Conservation (phyloP, 2,329 filamentous ascomycete genomes). For the Amauroascus verrucosus region DNA sequence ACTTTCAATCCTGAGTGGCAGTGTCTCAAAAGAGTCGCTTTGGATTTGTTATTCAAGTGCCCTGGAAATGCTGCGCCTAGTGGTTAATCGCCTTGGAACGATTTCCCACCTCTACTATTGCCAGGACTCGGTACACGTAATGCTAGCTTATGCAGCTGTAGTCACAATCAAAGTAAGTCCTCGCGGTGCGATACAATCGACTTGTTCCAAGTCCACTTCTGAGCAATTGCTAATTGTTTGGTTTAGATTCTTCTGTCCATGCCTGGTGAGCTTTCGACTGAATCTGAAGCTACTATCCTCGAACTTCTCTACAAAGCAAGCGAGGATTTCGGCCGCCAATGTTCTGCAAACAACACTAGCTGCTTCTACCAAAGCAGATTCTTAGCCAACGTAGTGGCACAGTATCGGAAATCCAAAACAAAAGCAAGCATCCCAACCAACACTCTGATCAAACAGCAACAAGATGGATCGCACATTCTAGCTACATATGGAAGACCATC, state of each 20-base stretch:
- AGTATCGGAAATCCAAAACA: constrained; percentile 17
- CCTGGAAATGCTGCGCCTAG: constrained; percentile 28
- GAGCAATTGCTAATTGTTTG: not conserved
- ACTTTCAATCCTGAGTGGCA: constrained; percentile 21
- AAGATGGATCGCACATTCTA: constrained; percentile 1
- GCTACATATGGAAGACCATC: not conserved
- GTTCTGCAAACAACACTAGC: constrained; percentile 16
- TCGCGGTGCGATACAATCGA: not conserved
- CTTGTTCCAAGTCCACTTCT: not conserved
- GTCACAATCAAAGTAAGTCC: constrained; percentile 29
- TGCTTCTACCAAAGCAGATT: constrained; percentile 19
- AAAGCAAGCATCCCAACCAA: constrained; percentile 2
- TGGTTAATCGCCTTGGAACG: constrained; percentile 21
- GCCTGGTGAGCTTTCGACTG: constrained; percentile 14
- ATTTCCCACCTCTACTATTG: constrained; percentile 31
- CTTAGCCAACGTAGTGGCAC: constrained; percentile 17
- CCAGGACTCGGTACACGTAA: constrained; percentile 36
- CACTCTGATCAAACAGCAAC: constrained; percentile 11
- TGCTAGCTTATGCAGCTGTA: constrained; percentile 35
- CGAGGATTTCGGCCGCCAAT: constrained; percentile 16
- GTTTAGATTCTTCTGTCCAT: constrained; percentile 17
- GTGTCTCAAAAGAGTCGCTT: constrained; percentile 19
- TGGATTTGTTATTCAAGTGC: constrained; percentile 21
- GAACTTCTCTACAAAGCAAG: constrained; percentile 15
- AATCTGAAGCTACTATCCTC: constrained; percentile 16